phyloP scores from a whole-genome alignment of 192 early-diverging fungal species.

The Cladochytrium replicatum region DNA sequence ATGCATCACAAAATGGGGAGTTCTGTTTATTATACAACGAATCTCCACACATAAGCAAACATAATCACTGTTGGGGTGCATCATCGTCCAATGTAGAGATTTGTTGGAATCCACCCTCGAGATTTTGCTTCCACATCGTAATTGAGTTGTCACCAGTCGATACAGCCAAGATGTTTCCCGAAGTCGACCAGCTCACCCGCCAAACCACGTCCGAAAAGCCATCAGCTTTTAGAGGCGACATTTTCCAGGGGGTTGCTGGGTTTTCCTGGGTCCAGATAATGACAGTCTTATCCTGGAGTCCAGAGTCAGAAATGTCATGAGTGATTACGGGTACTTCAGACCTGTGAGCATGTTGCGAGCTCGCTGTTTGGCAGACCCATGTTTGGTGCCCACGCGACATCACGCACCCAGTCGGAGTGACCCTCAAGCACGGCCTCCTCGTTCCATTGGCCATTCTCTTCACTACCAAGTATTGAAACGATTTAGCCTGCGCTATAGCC shows the following conservation, averaged over 20 bases:
- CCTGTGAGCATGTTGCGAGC: constrained; percentile 89
- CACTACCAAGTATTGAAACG: constrained; percentile 25
- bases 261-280: constrained; percentile 89
- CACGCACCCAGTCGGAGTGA: constrained; percentile 96
- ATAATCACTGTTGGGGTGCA: too few species aligned
- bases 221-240: constrained; percentile 56
- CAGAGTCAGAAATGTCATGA: too few species aligned
- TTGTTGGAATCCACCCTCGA: constrained; percentile 82
- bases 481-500: too few species aligned
- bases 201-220: constrained; percentile 95
- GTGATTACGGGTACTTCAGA: constrained; percentile 6
- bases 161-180: constrained; percentile 93
- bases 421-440: constrained; percentile 74
- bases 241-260: constrained; percentile 55
- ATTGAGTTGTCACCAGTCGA: constrained; percentile 94
- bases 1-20: too few species aligned
- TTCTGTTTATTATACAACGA: too few species aligned
- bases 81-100: too few species aligned
- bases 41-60: too few species aligned
- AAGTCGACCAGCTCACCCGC: constrained; percentile 94
- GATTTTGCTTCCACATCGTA: constrained; percentile 92
- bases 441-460: constrained; percentile 71
- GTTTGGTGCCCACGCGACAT: constrained; percentile 94
- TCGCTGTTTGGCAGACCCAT: constrained; percentile 82
- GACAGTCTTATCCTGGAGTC: constrained; percentile 79